These are phyloP conservation scores for Pestalotiopsis sp. DNA, from an alignment of 2,329 filamentous ascomycete species.

Conservation along the genomic window DNA sequence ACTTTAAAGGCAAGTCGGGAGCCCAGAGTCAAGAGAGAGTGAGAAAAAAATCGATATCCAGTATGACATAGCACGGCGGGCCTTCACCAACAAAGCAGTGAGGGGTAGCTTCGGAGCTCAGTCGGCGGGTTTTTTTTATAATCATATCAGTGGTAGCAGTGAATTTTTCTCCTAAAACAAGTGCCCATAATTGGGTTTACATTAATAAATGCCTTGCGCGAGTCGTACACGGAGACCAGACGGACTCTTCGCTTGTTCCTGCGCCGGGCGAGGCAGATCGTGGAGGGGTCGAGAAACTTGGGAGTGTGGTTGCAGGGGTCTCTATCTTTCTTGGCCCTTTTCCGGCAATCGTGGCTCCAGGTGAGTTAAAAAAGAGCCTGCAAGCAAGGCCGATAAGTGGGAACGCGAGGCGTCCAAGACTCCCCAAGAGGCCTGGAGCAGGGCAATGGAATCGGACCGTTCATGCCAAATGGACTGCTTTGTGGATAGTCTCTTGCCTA, in stretches of 20 bases:
- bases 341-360: background rate
- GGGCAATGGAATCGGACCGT: background rate
- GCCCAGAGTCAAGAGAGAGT: background rate
- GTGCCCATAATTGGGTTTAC: slow-evolving; percentile 7
- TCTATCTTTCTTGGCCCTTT: background rate
- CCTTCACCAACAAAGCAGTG: background rate
- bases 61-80: background rate
- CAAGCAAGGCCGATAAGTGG: background rate
- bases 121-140: background rate
- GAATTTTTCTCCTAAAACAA: background rate
- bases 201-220: slow-evolving; percentile 6
- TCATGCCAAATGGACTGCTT: background rate
- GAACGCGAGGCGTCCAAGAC: background rate
- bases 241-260: background rate
- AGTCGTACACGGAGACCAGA: background rate
- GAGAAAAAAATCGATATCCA: background rate
- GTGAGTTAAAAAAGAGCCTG: background rate
- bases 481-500: background rate
- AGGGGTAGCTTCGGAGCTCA: slow-evolving; percentile 7
- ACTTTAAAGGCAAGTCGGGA: background rate
- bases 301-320: background rate
- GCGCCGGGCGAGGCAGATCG: background rate
- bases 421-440: background rate
- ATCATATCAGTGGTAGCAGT: too few species aligned
- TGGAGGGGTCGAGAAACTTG: background rate